Conservation (phyloP, 495 filamentous ascomycete genomes). For the Aspergillus olivimuriae region DNA sequence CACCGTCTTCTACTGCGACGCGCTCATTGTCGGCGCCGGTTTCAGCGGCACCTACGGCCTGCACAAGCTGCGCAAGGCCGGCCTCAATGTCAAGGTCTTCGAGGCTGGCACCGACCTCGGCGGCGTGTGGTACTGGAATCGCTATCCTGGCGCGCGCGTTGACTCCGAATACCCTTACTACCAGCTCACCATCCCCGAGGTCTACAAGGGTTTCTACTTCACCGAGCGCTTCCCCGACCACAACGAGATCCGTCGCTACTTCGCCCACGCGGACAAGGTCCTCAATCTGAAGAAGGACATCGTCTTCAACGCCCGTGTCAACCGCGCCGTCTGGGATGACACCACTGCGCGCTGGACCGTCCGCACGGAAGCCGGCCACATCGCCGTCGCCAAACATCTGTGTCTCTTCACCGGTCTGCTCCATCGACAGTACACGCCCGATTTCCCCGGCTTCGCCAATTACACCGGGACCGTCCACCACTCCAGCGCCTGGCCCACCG, state of each 20-base stretch:
- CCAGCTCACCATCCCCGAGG: conserved; percentile 41
- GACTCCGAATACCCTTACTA: conserved; percentile 49
- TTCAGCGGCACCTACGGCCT: conserved; percentile 29
- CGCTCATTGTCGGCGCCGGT: conserved; percentile 20
- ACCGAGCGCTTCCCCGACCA: conserved; percentile 43
- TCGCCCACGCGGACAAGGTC: conserved; percentile 47
- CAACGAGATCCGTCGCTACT: conserved; percentile 46
- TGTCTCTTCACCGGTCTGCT: not conserved
- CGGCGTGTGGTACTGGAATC: conserved; percentile 49
- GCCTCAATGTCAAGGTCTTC: conserved; percentile 30
- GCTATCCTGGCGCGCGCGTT: conserved; percentile 44
- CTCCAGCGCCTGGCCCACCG: conserved; percentile 13
- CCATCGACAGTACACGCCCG: not conserved
- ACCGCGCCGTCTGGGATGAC: conserved; percentile 34
- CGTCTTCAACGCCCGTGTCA: conserved; percentile 44
- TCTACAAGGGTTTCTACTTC: conserved; percentile 49
- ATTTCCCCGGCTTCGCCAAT: not conserved
- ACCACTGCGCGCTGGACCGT: conserved; percentile 35
- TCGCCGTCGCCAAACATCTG: not conserved
- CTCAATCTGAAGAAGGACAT: conserved; percentile 46
- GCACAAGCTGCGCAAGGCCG: conserved; percentile 28
- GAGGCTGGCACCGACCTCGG: conserved; percentile 42
- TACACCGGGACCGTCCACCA: conserved; percentile 6
- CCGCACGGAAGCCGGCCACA: conserved; percentile 3
- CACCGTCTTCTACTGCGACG: conserved; percentile 1